Evolutionary conservation across 1,284 basidiomycete species (phyloP).

Genomic region (Cryptococcus jaspeensis): DNA sequence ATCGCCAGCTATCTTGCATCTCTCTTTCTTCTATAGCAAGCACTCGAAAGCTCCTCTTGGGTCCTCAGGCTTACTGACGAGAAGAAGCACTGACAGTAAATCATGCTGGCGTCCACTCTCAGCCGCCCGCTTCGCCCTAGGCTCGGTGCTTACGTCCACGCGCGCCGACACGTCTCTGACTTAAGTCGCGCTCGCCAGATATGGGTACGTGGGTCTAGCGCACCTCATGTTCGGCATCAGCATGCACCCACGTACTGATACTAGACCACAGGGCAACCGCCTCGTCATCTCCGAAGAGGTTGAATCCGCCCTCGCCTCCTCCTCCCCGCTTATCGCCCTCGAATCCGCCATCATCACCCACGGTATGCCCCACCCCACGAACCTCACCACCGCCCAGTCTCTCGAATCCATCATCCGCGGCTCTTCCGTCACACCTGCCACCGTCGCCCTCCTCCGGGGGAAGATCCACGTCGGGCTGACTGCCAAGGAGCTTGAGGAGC

Average conservation of each 20-base stretch:
- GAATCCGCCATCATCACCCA: slow-evolving; percentile 88
- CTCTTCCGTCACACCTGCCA: slow-evolving; percentile 79
- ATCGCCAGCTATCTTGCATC: too few relatives aligned
- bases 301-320: slow-evolving; percentile 65
- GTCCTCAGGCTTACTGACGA: too few relatives aligned
- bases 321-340: slow-evolving; percentile 54
- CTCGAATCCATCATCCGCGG: slow-evolving; percentile 76
- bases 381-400: slow-evolving; percentile 68
- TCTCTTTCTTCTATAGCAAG: too few relatives aligned
- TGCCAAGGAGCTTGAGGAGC: slow-evolving; percentile 63
- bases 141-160: too few relatives aligned
- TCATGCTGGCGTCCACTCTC: too few relatives aligned
- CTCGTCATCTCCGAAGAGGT: slow-evolving; percentile 61
- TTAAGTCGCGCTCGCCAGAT: slow-evolving; percentile 1
- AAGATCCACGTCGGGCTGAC: slow-evolving; percentile 81
- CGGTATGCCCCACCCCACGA: slow-evolving; percentile 79
- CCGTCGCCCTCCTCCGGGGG: slow-evolving; percentile 82
- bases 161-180: too few relatives aligned
- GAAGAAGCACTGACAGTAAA: too few relatives aligned
- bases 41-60: too few relatives aligned
- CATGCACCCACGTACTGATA: background rate
- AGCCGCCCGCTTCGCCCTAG: too few relatives aligned
- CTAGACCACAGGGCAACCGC: slow-evolving; percentile 14
- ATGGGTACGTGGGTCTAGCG: slow-evolving; percentile 7
- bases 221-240: background rate